phyloP scores from a whole-genome alignment of 1,139 yeast species.

The Blastobotrys proliferans region DNA sequence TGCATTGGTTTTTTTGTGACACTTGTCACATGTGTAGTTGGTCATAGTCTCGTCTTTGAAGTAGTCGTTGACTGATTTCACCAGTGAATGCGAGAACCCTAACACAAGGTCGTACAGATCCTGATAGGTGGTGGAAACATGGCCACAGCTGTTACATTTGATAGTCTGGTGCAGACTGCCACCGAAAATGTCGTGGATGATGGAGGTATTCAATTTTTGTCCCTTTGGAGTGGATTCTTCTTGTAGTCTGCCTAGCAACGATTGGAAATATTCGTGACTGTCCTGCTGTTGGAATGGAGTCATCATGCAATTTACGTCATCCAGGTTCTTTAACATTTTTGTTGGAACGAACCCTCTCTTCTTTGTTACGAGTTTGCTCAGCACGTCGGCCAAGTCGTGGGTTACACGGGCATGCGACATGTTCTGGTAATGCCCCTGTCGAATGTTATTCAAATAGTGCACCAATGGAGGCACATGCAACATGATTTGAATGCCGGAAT shows the following conservation, averaged over 20 bases:
- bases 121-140: slow-evolving; percentile 84
- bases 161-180: slow-evolving; percentile 83
- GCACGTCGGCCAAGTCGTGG: slow-evolving; percentile 65
- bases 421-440: slow-evolving; percentile 37
- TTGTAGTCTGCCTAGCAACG: slow-evolving; percentile 78
- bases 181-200: slow-evolving; percentile 89
- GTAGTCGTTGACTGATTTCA: slow-evolving; percentile 70
- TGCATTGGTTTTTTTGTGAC: slow-evolving; percentile 75
- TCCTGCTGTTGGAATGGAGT: slow-evolving; percentile 97
- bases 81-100: slow-evolving; percentile 47
- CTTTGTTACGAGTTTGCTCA: slow-evolving; percentile 51
- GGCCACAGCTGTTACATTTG: slow-evolving; percentile 73
- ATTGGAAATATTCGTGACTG: slow-evolving; percentile 95
- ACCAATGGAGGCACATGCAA: slow-evolving; percentile 88
- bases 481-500: slow-evolving; percentile 88
- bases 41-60: slow-evolving; percentile 62
- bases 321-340: slow-evolving; percentile 64
- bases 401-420: slow-evolving; percentile 58
- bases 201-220: slow-evolving; percentile 70
- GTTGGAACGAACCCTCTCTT: slow-evolving; percentile 47
- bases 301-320: slow-evolving; percentile 93
- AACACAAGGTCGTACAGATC: slow-evolving; percentile 90
- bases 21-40: slow-evolving; percentile 78
- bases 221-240: slow-evolving; percentile 93
- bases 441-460: slow-evolving; percentile 69